These are phyloP conservation scores for Ramicandelaber brevisporus DNA, from an alignment of 192 early-diverging fungal genomes.

Conservation along the genomic window DNA sequence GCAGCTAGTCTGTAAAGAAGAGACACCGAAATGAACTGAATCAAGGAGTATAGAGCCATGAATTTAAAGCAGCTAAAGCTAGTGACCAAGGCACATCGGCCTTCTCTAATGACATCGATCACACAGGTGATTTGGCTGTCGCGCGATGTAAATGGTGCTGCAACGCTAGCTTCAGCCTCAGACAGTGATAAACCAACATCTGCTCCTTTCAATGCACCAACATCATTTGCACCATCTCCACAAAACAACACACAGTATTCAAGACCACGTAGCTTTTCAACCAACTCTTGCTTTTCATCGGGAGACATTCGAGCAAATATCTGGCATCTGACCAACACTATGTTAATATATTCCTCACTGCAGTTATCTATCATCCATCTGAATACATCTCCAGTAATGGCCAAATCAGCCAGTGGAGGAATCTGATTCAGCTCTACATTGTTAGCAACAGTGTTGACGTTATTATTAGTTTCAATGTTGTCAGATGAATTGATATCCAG, in stretches of 20 bases:
- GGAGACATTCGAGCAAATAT: constrained; percentile 97
- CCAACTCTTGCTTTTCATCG: constrained; percentile 88
- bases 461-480: constrained; percentile 10
- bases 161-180: constrained; percentile 93
- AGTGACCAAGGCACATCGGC: constrained; percentile 85
- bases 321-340: constrained; percentile 73
- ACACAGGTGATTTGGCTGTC: constrained; percentile 82
- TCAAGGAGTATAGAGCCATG: constrained; percentile 91
- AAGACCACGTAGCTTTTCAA: constrained; percentile 65
- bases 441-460: no score
- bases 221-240: constrained; percentile 99
- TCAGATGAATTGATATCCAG: constrained; percentile 20
- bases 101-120: constrained; percentile 75
- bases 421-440: no score
- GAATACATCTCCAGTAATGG: constrained; percentile 85
- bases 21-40: constrained; percentile 88
- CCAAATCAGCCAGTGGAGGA: constrained; percentile 4
- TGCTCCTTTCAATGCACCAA: constrained; percentile 82
- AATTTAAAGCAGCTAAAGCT: constrained; percentile 98
- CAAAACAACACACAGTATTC: constrained; percentile 92
- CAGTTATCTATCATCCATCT: constrained; percentile 73
- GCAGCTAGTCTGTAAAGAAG: constrained; percentile 68
- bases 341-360: constrained; percentile 23
- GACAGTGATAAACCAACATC: constrained; percentile 92
- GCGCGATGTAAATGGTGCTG: constrained; percentile 87